A percentile compares a stretch with the other conserved stretches of the same genome.
Conservation (phyloP, 2,329 filamentous ascomycete genomes). For the Zymoseptoria pseudotritici region DNA sequence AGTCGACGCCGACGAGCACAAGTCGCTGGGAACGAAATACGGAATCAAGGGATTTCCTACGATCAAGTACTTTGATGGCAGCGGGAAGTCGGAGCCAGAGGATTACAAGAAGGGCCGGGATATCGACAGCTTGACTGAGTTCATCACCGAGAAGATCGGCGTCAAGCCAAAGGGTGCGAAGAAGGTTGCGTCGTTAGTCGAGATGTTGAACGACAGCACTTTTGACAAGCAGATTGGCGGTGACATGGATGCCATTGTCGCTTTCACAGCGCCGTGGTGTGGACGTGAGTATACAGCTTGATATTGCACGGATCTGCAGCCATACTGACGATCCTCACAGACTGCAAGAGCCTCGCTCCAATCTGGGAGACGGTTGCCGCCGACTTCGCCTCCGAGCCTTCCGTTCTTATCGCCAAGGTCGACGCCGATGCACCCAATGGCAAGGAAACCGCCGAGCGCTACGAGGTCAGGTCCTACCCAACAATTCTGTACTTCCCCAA, state of each 20-base stretch:
- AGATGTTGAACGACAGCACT: constrained; percentile 69
- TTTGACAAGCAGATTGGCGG: constrained; percentile 73
- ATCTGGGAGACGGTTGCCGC: constrained; percentile 79
- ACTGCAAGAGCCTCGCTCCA: constrained; percentile 93
- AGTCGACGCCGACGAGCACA: constrained; percentile 89
- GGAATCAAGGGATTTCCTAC: constrained; percentile 93
- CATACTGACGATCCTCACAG: constrained; percentile 41
- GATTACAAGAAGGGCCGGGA: constrained; percentile 86
- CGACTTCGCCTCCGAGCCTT: constrained; percentile 69
- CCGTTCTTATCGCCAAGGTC: constrained; percentile 86
- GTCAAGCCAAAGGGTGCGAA: constrained; percentile 70
- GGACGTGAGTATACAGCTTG: constrained; percentile 63
- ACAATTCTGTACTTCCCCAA: constrained; percentile 97
- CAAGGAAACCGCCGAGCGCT: constrained; percentile 67
- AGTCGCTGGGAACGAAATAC: constrained; percentile 74
- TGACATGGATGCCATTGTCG: constrained; percentile 85
- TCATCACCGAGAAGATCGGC: constrained; percentile 81
- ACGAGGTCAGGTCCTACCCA: constrained; percentile 79
- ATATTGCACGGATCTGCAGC: neutral
- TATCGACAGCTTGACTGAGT: constrained; percentile 72
- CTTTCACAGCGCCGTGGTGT: constrained; percentile 98
- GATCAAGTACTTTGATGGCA: constrained; percentile 95
- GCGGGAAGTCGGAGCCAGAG: constrained; percentile 65
- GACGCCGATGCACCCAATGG: constrained; percentile 83
- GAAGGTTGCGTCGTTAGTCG: constrained; percentile 65